Conservation (phyloP, 352 stramenopile genomes). For the Pythium volutum region DNA sequence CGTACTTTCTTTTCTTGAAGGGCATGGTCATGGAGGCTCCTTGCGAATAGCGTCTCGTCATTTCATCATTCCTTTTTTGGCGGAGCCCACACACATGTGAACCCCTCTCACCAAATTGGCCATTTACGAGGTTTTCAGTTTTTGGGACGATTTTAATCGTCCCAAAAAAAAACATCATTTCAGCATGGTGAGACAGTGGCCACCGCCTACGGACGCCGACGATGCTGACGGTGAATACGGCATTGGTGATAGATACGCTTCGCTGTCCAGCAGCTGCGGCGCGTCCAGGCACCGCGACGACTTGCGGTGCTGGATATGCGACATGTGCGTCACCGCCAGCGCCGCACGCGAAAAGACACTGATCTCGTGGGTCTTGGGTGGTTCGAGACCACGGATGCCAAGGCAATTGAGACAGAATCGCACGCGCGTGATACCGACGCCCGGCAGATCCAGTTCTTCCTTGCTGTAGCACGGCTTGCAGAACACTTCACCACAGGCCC, state of each 20-base stretch:
- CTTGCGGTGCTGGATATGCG: not conserved
- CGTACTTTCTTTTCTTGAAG: too few species aligned
- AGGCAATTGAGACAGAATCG: constrained; percentile 12
- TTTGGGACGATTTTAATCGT: too few species aligned
- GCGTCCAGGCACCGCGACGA: not conserved
- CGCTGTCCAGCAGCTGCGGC: constrained; percentile 32
- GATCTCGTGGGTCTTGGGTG: not conserved
- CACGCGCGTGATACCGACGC: constrained; percentile 14
- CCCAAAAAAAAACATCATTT: too few species aligned
- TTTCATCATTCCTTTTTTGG: too few species aligned
- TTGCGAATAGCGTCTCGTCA: too few species aligned
- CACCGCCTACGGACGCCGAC: too few species aligned
- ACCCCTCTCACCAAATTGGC: too few species aligned
- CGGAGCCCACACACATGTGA: too few species aligned
- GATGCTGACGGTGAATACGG: not conserved
- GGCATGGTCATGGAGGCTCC: too few species aligned
- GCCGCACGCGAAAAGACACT: not conserved
- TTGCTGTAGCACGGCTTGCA: constrained; percentile 41
- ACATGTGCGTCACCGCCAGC: not conserved
- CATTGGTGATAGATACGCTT: constrained; percentile 30
- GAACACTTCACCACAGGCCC: constrained; percentile 43
- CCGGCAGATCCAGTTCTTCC: constrained; percentile 35
- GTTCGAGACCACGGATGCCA: not conserved
- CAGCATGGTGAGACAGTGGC: constrained; percentile 24
- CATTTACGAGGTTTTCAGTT: too few species aligned